A percentile compares a stretch with the other conserved stretches of the same genome.
These are phyloP conservation scores for Saccharomyces hybrid DNA, from an alignment of 1,139 yeast genomes.

Conservation along the genomic window DNA sequence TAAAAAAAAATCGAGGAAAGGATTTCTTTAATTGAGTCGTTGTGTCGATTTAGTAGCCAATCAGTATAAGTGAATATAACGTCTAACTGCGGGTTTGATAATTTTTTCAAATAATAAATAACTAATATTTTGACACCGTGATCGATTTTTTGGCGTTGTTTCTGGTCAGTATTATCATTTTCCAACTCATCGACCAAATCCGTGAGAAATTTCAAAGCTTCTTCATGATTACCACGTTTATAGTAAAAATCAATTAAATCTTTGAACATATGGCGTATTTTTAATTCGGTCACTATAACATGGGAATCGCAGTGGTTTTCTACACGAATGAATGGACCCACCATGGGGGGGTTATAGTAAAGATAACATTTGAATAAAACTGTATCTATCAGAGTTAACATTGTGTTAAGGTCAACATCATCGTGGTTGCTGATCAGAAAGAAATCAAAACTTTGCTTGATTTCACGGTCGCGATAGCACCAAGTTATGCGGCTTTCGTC, in stretches of 20 bases:
- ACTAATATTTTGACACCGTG: conserved; percentile 22
- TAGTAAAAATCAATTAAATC: conserved; percentile 78
- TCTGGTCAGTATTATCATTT: conserved; percentile 11
- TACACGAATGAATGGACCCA: conserved; percentile 77
- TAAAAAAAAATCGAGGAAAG: conserved; percentile 52
- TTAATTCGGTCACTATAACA: conserved; percentile 52
- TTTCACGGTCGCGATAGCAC: conserved; percentile 17
- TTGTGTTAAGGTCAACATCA: conserved; percentile 30
- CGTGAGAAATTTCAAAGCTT: conserved; percentile 56
- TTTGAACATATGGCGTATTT: conserved; percentile 44
- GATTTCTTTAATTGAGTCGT: conserved; percentile 37
- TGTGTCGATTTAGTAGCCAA: conserved; percentile 42
- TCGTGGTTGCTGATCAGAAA: conserved; percentile 27
- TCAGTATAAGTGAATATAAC: conserved; percentile 53
- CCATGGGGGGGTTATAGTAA: conserved; percentile 56
- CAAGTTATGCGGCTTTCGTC: conserved; percentile 15
- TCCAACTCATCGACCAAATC: conserved; percentile 23
- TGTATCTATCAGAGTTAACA: conserved; percentile 63
- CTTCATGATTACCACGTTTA: conserved; percentile 53
- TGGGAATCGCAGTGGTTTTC: conserved; percentile 65
- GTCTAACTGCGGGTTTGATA: conserved; percentile 45
- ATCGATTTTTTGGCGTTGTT: conserved; percentile 25
- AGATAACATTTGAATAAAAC: conserved; percentile 70
- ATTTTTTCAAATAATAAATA: conserved; percentile 56
- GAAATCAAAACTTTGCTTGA: conserved; percentile 21